A percentile compares a stretch with the other conserved stretches of the same genome.
Evolutionary conservation across 495 filamentous ascomycete species (phyloP).

Genomic region (Penicillium paxilli): DNA sequence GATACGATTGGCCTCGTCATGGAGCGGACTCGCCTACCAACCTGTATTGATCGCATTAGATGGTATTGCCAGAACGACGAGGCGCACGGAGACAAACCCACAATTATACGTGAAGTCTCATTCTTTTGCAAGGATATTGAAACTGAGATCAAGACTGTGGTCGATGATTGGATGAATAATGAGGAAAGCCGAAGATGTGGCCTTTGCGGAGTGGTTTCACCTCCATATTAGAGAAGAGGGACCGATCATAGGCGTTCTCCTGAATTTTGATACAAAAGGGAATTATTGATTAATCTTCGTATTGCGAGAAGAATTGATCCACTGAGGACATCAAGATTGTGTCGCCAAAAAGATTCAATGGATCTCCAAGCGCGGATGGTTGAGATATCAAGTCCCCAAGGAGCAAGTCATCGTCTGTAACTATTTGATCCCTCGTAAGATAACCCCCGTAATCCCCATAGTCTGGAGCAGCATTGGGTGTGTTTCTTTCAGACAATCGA

Average conservation of each 20-base stretch:
- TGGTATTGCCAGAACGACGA: slow-evolving; percentile 73
- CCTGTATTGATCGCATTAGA: slow-evolving; percentile 65
- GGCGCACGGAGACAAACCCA: slow-evolving; percentile 4
- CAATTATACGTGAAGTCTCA: slow-evolving; percentile 68
- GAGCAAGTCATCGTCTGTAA: not conserved
- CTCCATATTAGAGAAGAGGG: no score
- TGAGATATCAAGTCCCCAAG: not conserved
- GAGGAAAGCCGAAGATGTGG: slow-evolving; percentile 66
- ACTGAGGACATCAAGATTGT: slow-evolving; percentile 5
- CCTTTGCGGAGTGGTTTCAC: slow-evolving; percentile 54
- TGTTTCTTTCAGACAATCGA: no score
- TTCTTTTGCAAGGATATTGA: slow-evolving; percentile 83
- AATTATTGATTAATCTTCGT: not conserved
- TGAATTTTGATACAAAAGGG: no score
- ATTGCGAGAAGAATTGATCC: slow-evolving; percentile 4
- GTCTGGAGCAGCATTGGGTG: no score
- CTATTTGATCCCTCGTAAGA: not conserved
- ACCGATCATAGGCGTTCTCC: no score
- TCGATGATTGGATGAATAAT: slow-evolving; percentile 67
- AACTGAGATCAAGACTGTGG: slow-evolving; percentile 81
- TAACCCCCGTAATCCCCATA: no score
- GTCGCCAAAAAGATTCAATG: not conserved
- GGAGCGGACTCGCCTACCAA: slow-evolving; percentile 71
- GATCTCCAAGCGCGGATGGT: not conserved
- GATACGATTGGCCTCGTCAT: slow-evolving; percentile 71